Evolutionary conservation across 768 basidiomycete genomes (phyloP).

Genomic region (Mrakia gelida): DNA sequence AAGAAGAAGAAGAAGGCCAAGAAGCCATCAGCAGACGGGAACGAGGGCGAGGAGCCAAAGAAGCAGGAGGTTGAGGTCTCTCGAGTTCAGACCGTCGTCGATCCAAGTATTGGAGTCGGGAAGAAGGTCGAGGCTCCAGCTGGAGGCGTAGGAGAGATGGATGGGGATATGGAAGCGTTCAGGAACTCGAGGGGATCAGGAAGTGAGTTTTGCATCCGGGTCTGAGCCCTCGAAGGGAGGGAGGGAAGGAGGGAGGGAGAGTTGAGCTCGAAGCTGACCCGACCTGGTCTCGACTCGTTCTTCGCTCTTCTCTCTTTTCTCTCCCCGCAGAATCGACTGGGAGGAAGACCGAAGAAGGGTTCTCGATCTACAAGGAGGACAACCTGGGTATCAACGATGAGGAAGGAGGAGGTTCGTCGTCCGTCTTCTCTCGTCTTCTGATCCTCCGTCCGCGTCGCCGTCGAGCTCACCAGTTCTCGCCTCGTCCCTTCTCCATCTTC

Average conservation of each 20-base stretch:
- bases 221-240: not conserved
- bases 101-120: constrained; percentile 30
- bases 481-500: not conserved
- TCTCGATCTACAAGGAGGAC: constrained; percentile 45
- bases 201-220: constrained; percentile 33
- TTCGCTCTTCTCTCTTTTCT: not conserved
- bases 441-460: not conserved
- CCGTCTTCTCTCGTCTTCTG: not conserved
- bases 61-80: constrained; percentile 27
- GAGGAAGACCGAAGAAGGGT: constrained; percentile 45
- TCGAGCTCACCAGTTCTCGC: not conserved
- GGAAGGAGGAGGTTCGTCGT: constrained; percentile 38
- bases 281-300: not conserved
- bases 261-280: not conserved
- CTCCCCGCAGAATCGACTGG: constrained; percentile 35
- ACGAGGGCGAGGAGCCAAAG: constrained; percentile 22
- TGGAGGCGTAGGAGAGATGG: constrained; percentile 30
- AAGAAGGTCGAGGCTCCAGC: constrained; percentile 28
- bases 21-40: not conserved
- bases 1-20: constrained; percentile 39
- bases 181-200: constrained; percentile 42
- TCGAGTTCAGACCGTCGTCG: constrained; percentile 30
- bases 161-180: constrained; percentile 41
- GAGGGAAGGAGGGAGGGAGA: not conserved
- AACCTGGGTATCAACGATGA: constrained; percentile 43